phyloP scores from a whole-genome alignment of 495 filamentous ascomycete genomes.

The Podospora didyma region DNA sequence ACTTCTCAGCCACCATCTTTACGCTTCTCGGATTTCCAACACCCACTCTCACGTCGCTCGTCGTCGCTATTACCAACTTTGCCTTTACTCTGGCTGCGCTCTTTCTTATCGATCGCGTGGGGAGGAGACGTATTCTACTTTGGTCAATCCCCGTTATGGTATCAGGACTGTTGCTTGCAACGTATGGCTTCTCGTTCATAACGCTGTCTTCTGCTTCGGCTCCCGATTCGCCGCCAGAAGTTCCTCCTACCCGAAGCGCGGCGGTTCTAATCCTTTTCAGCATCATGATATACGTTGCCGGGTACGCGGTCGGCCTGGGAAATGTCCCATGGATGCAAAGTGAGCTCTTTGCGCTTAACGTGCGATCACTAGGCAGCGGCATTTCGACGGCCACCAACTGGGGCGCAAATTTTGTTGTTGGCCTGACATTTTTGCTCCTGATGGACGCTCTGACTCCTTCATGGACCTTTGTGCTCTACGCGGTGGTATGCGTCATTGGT shows the following conservation, averaged over 20 bases:
- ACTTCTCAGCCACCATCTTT: slow-evolving; percentile 91
- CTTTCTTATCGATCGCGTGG: slow-evolving; percentile 72
- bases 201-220: slow-evolving; percentile 33
- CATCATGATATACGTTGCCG: slow-evolving; percentile 78
- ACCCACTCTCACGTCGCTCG: slow-evolving; percentile 77
- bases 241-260: slow-evolving; percentile 28
- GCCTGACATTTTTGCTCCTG: slow-evolving; percentile 80
- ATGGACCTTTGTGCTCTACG: slow-evolving; percentile 79
- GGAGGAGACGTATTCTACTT: slow-evolving; percentile 75
- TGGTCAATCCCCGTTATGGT: slow-evolving; percentile 84
- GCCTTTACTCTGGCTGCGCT: slow-evolving; percentile 74
- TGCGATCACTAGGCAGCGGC: slow-evolving; percentile 75
- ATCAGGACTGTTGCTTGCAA: slow-evolving; percentile 61
- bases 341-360: slow-evolving; percentile 81
- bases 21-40: slow-evolving; percentile 70
- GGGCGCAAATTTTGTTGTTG: slow-evolving; percentile 83
- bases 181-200: slow-evolving; percentile 62
- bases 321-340: slow-evolving; percentile 93
- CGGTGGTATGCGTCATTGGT: slow-evolving; percentile 60
- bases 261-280: slow-evolving; percentile 59
- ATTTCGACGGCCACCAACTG: slow-evolving; percentile 88
- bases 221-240: not conserved
- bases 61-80: slow-evolving; percentile 82
- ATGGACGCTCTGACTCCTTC: slow-evolving; percentile 71
- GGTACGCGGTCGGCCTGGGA: slow-evolving; percentile 83